These are phyloP conservation scores for Chrysopogon serrulatus DNA, from an alignment of 176 grass and related monocot genomes.

Conservation along the genomic window DNA sequence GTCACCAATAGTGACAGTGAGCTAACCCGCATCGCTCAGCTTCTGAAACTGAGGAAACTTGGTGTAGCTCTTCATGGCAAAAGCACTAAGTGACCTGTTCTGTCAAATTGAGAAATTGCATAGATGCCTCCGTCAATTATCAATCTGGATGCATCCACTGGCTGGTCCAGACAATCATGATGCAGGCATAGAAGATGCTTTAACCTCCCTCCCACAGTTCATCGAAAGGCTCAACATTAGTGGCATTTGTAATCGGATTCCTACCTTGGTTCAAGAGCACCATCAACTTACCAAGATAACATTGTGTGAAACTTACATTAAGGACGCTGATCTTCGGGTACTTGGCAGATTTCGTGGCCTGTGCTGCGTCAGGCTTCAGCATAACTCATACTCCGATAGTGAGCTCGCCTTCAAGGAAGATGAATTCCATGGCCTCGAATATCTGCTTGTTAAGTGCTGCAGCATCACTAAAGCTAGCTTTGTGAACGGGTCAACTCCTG, in stretches of 20 bases:
- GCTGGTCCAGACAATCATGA: not conserved
- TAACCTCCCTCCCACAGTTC: not conserved
- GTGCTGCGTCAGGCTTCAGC: not conserved
- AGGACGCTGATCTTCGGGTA: not conserved
- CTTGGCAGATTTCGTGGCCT: not conserved
- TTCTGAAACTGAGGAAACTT: not conserved
- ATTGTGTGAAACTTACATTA: not conserved
- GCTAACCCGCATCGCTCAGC: not conserved
- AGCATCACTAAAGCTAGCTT: not conserved
- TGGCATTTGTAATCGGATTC: not conserved
- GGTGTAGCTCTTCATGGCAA: not conserved
- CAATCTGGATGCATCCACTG: not conserved
- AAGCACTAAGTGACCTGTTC: not conserved
- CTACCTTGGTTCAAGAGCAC: not conserved
- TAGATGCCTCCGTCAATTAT: not conserved
- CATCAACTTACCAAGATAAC: not conserved
- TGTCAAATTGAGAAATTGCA: not conserved
- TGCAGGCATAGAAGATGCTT: not conserved
- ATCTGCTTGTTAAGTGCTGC: not conserved
- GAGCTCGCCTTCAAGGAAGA: not conserved
- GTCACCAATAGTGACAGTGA: not conserved
- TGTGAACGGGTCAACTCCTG: not conserved
- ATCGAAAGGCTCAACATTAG: conserved; percentile 12
- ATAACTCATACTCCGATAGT: not conserved
- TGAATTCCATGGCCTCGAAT: not conserved